Evolutionary conservation across 2,329 filamentous ascomycete genomes (phyloP).

Genomic region (Aspergillus calidoustus): DNA sequence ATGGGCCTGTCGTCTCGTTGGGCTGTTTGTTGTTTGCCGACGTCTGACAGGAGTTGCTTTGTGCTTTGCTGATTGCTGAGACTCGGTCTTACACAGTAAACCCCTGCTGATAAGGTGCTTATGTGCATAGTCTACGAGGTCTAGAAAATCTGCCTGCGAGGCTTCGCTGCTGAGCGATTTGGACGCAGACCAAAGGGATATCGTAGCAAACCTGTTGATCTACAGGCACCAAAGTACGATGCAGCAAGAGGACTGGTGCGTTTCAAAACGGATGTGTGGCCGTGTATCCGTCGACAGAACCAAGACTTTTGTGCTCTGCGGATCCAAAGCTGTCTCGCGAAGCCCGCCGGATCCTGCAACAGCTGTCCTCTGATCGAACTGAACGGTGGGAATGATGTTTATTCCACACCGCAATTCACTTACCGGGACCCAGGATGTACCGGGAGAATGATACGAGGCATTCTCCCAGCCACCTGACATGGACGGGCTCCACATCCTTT

Average conservation of each 20-base stretch:
- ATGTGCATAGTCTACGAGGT: not conserved
- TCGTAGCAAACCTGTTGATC: not conserved
- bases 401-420: slow-evolving; percentile 13
- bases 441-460: not conserved
- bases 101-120: slow-evolving; percentile 8
- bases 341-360: not conserved
- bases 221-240: slow-evolving; percentile 9
- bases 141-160: not conserved
- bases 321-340: not conserved
- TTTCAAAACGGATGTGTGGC: slow-evolving; percentile 7
- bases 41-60: not conserved
- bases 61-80: not conserved
- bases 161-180: not conserved
- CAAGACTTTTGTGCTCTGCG: not conserved
- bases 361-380: slow-evolving; percentile 1
- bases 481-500: not conserved
- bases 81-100: not conserved
- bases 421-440: not conserved
- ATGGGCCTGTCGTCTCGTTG: not conserved
- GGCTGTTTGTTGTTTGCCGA: slow-evolving; percentile 5
- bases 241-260: slow-evolving; percentile 1
- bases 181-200: not conserved
- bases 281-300: slow-evolving; percentile 6
- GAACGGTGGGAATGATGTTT: not conserved
- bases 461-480: not conserved